A percentile compares a stretch with the other conserved stretches of the same genome.
Evolutionary conservation across 2,329 filamentous ascomycete species (phyloP).

Genomic region (Annulohypoxylon truncatum): DNA sequence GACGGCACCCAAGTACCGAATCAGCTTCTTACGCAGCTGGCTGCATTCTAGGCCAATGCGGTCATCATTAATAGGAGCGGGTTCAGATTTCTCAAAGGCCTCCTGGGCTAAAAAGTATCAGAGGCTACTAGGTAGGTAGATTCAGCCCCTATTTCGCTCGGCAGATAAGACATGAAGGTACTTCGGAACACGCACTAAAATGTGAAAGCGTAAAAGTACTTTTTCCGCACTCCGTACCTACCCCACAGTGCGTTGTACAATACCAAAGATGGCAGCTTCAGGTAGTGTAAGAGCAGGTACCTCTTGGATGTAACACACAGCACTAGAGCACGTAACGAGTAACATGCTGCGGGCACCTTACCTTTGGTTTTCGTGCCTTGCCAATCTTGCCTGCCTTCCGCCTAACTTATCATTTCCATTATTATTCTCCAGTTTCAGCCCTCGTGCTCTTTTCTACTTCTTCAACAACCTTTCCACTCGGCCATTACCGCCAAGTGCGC

Average conservation of each 20-base stretch:
- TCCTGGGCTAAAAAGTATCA: not conserved
- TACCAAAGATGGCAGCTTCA: constrained; percentile 11
- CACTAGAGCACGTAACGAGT: constrained; percentile 18
- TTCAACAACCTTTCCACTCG: constrained; percentile 7
- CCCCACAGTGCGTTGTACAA: constrained; percentile 14
- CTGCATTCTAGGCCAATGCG: constrained; percentile 11
- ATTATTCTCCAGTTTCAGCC: constrained; percentile 32
- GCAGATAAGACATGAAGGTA: not conserved
- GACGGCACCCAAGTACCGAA: constrained; percentile 1
- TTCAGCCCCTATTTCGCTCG: constrained; percentile 10
- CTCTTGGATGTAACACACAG: constrained; percentile 12
- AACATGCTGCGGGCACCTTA: constrained; percentile 1
- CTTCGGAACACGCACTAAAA: constrained; percentile 5
- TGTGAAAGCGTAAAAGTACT: constrained; percentile 3
- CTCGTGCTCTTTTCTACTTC: constrained; percentile 28
- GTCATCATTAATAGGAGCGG: not conserved
- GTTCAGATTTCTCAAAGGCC: not conserved
- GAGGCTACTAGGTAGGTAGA: not conserved
- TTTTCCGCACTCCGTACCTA: constrained; percentile 7
- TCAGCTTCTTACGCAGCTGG: not conserved
- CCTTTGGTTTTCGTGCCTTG: constrained; percentile 29
- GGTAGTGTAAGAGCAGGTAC: constrained; percentile 7
- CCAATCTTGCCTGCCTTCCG: constrained; percentile 23
- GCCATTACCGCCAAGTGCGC: constrained; percentile 16
- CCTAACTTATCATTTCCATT: constrained; percentile 35